These are phyloP conservation scores for Hypoxylon cercidicola DNA, from an alignment of 495 filamentous ascomycete genomes.

Conservation along the genomic window DNA sequence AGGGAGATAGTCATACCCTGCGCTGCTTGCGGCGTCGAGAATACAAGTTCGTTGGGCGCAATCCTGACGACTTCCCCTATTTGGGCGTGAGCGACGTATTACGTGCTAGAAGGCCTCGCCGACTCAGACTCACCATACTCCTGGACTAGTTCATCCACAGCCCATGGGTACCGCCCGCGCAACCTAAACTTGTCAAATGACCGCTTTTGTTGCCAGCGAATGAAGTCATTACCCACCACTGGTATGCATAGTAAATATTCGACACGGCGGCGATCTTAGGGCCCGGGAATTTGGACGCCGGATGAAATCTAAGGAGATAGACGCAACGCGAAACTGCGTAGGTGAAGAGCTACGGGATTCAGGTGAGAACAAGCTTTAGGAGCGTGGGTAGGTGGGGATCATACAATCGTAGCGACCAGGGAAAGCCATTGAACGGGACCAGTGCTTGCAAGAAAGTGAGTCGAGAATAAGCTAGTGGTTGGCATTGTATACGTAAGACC, in stretches of 20 bases:
- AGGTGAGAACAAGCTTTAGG: background rate
- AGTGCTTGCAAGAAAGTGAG: no score
- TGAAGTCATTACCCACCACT: slow-evolving; percentile 11
- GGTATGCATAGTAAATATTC: slow-evolving; percentile 22
- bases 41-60: slow-evolving; percentile 36
- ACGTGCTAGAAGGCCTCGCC: no score
- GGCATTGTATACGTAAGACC: background rate
- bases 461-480: no score
- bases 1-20: slow-evolving; percentile 12
- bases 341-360: slow-evolving; percentile 3
- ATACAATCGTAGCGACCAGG: background rate
- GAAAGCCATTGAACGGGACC: slow-evolving; percentile 1
- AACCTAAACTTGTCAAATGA: slow-evolving; percentile 23
- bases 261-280: slow-evolving; percentile 39
- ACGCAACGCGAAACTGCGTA: slow-evolving; percentile 22
- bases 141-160: slow-evolving; percentile 18
- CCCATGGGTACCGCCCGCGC: slow-evolving; percentile 31
- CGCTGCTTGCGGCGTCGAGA: slow-evolving; percentile 22
- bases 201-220: background rate
- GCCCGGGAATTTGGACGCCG: slow-evolving; percentile 39
- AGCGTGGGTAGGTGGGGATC: background rate
- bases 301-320: slow-evolving; percentile 34
- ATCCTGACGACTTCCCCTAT: slow-evolving; percentile 32
- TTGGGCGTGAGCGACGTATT: background rate
- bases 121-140: slow-evolving; percentile 30